Conservation (phyloP, 495 filamentous ascomycete species). For the Wilcoxina mikolae region DNA sequence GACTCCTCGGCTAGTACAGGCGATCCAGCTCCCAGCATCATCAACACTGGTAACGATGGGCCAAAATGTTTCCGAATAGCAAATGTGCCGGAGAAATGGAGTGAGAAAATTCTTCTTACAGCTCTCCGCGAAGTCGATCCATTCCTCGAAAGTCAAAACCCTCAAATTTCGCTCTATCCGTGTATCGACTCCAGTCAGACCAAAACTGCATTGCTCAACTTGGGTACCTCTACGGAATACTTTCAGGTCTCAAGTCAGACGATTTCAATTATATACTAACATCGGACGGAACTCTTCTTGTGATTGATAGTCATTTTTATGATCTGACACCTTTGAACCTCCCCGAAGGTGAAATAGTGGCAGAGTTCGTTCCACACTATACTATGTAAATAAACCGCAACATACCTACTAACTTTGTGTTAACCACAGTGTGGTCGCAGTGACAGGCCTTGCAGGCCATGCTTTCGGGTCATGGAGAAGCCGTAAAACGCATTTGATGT, state of each 20-base stretch:
- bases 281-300: too few relatives aligned
- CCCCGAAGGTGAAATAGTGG: not conserved
- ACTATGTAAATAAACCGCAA: too few relatives aligned
- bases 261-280: too few relatives aligned
- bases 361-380: slow-evolving; percentile 7
- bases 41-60: too few relatives aligned
- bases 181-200: slow-evolving; percentile 7
- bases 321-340: slow-evolving; percentile 8
- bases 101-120: not conserved
- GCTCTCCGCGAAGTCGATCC: not conserved
- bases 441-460: slow-evolving; percentile 25
- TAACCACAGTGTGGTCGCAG: slow-evolving; percentile 24
- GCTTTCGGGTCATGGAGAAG: slow-evolving; percentile 30
- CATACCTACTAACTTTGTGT: not conserved
- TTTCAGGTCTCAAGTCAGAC: slow-evolving; percentile 3
- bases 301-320: slow-evolving; percentile 7
- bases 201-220: slow-evolving; percentile 8
- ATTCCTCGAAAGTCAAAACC: not conserved
- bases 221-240: not conserved
- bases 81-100: not conserved
- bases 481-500: slow-evolving; percentile 23
- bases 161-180: slow-evolving; percentile 6
- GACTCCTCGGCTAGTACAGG: not conserved
- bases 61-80: slow-evolving; percentile 1
- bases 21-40: not conserved